Evolutionary conservation across 2,329 filamentous ascomycete species (phyloP).

Genomic region (Colletotrichum sp.): DNA sequence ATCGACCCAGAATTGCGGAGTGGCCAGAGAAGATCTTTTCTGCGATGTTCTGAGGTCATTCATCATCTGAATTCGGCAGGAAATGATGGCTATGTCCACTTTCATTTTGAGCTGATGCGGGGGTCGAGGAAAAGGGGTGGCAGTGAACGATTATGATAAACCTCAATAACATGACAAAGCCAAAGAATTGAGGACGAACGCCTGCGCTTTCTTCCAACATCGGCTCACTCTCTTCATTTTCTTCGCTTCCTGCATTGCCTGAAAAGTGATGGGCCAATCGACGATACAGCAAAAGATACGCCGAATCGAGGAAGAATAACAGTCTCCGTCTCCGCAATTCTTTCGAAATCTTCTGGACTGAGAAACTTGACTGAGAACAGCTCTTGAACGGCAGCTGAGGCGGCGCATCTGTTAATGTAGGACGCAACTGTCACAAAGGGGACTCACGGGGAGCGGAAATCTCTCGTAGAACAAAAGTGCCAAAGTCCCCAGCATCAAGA

Average conservation of each 20-base stretch:
- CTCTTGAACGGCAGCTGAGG: background rate
- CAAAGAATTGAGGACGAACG: background rate
- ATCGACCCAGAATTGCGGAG: slow-evolving; percentile 60
- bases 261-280: background rate
- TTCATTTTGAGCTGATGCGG: background rate
- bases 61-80: background rate
- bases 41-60: background rate
- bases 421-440: background rate
- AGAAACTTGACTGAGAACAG: background rate
- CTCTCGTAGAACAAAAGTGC: background rate
- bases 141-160: too few species aligned
- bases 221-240: background rate
- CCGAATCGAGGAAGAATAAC: background rate
- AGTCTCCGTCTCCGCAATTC: background rate
- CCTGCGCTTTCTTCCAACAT: background rate
- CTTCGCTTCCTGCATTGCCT: background rate
- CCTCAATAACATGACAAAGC: background rate
- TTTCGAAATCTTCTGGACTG: background rate
- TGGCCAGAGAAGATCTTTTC: slow-evolving; percentile 56
- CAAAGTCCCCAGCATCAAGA: background rate
- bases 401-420: background rate
- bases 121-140: too few species aligned
- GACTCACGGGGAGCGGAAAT: background rate
- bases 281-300: background rate
- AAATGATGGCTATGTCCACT: background rate